Conservation (phyloP, 139 green algal genomes). For the Asterochloris sp. region DNA sequence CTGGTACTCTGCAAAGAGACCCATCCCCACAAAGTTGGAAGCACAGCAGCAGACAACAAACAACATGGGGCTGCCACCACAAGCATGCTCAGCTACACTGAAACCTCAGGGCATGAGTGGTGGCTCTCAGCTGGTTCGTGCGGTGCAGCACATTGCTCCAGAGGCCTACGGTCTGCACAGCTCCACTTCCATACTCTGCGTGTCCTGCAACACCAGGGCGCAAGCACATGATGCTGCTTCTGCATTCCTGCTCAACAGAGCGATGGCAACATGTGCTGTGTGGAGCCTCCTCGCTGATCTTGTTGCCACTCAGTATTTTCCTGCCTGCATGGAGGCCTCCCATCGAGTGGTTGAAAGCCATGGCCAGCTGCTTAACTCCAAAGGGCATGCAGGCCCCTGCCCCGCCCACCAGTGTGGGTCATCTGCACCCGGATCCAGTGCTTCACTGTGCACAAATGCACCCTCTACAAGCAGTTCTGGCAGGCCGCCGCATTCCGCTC, state of each 20-base stretch:
- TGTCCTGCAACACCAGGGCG: constrained; percentile 45
- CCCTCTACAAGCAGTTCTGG: no score
- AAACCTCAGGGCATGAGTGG: constrained; percentile 66
- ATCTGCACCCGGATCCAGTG: no score
- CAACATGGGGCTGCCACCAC: background rate
- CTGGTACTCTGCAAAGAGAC: no score
- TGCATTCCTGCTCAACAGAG: no score
- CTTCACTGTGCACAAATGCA: no score
- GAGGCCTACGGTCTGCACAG: constrained; percentile 61
- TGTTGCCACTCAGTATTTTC: constrained; percentile 67
- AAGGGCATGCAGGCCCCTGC: constrained; percentile 7
- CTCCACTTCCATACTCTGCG: constrained; percentile 75
- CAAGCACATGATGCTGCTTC: background rate
- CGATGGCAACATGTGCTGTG: background rate
- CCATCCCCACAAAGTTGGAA: background rate
- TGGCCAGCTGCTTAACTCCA: constrained; percentile 2
- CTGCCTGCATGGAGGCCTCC: constrained; percentile 71
- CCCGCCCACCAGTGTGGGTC: no score
- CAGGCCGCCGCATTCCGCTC: no score
- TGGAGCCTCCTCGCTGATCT: constrained; percentile 56
- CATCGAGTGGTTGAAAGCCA: background rate
- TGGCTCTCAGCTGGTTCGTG: constrained; percentile 67
- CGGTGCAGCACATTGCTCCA: constrained; percentile 67
- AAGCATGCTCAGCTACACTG: background rate
- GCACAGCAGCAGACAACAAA: background rate